A percentile compares a stretch with the other conserved stretches of the same genome.
phyloP scores from a whole-genome alignment of 306 rosid species.

The Glycine tomentella region DNA sequence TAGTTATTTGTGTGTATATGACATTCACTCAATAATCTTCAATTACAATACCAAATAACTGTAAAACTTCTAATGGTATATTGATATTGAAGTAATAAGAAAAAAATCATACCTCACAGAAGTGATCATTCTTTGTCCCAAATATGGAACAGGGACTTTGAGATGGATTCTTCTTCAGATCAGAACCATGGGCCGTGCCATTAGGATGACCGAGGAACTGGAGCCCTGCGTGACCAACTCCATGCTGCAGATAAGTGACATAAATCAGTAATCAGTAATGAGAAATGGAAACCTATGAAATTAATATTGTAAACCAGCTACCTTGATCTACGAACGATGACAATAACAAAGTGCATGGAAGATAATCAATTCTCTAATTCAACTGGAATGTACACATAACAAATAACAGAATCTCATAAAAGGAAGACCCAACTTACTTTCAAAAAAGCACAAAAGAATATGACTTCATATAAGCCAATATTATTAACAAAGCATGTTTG shows the following conservation, averaged over 20 bases:
- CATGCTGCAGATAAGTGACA: constrained; percentile 62
- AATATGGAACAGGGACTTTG: constrained; percentile 67
- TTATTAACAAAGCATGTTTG: constrained; percentile 12
- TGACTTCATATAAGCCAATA: neutral
- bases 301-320: neutral
- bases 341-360: constrained; percentile 1
- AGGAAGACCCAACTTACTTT: constrained; percentile 18
- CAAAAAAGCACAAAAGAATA: constrained; percentile 13
- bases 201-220: constrained; percentile 59
- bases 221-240: constrained; percentile 58
- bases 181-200: constrained; percentile 54
- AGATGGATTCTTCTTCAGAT: constrained; percentile 59
- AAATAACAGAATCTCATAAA: constrained; percentile 17
- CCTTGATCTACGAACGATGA: constrained; percentile 12
- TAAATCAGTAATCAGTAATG: neutral
- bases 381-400: constrained; percentile 24
- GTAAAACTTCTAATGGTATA: constrained; percentile 10
- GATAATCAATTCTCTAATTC: constrained; percentile 20
- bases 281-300: constrained; percentile 38
- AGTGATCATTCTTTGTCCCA: constrained; percentile 63
- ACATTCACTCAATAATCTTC: constrained; percentile 27
- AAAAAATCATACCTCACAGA: constrained; percentile 69
- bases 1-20: neutral
- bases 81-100: constrained; percentile 31
- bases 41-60: constrained; percentile 5